Conservation (phyloP, 1,139 yeast genomes). For the Scheffersomyces titani region DNA sequence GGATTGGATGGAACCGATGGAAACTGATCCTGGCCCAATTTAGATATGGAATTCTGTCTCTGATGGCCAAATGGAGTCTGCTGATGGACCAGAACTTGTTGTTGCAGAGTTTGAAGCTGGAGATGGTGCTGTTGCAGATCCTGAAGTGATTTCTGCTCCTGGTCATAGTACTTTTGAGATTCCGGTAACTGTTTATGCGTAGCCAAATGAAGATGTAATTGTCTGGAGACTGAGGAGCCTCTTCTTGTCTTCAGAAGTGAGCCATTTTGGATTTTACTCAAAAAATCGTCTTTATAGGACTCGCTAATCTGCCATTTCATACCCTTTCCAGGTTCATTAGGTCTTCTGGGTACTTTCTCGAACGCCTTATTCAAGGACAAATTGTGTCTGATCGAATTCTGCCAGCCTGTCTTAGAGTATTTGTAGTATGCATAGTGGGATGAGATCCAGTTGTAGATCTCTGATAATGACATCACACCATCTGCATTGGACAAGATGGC, state of each 20-base stretch:
- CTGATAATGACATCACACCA: constrained; percentile 85
- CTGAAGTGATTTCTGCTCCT: constrained; percentile 5
- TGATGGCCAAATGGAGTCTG: constrained; percentile 14
- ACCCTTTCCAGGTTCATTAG: constrained; percentile 97
- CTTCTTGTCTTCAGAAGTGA: constrained; percentile 71
- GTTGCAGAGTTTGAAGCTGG: constrained; percentile 12
- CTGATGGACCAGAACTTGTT: constrained; percentile 15
- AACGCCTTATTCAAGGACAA: constrained; percentile 80
- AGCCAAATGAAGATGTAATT: constrained; percentile 71
- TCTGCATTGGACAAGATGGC: constrained; percentile 88
- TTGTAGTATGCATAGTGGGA: constrained; percentile 88
- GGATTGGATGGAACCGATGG: constrained; percentile 17
- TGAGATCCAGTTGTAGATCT: constrained; percentile 89
- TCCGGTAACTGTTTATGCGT: constrained; percentile 70
- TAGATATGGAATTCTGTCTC: constrained; percentile 20
- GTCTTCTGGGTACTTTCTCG: constrained; percentile 93
- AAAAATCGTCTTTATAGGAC: constrained; percentile 78
- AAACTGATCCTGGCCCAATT: constrained; percentile 20
- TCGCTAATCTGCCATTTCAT: constrained; percentile 98
- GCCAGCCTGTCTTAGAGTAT: constrained; percentile 93
- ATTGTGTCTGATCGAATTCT: constrained; percentile 82
- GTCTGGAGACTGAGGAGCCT: constrained; percentile 78
- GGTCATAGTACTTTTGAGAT: constrained; percentile 32
- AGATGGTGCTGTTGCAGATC: constrained; percentile 17
- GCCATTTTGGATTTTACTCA: constrained; percentile 76